A percentile compares a stretch with the other conserved stretches of the same genome.
phyloP scores from a whole-genome alignment of 1,284 basidiomycete genomes.

The Termitomyces sp. region DNA sequence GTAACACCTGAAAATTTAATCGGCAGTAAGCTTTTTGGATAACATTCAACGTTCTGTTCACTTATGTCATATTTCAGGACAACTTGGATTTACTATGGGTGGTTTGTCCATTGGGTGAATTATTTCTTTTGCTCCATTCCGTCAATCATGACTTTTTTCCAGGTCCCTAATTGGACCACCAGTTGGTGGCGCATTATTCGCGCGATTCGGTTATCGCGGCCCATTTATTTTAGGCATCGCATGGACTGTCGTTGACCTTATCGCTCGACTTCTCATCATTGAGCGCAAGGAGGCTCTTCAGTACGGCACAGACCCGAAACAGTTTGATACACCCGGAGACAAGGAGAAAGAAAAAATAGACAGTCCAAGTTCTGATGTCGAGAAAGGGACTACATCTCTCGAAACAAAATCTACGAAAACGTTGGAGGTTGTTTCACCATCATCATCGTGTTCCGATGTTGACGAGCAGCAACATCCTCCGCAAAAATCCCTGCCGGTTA shows the following conservation, averaged over 20 bases:
- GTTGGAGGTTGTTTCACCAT: background rate
- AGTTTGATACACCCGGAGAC: background rate
- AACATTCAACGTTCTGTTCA: background rate
- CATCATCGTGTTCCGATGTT: background rate
- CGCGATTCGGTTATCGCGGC: slow-evolving; percentile 63
- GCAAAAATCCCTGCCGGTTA: slow-evolving; percentile 32
- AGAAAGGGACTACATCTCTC: background rate
- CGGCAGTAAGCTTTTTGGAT: slow-evolving; percentile 47
- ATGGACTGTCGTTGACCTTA: slow-evolving; percentile 54
- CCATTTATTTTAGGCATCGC: slow-evolving; percentile 72
- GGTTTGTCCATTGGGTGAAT: slow-evolving; percentile 64
- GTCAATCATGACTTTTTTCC: background rate
- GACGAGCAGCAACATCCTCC: background rate
- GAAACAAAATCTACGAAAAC: background rate
- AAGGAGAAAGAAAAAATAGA: background rate
- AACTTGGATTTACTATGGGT: slow-evolving; percentile 69
- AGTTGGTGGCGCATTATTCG: slow-evolving; percentile 64
- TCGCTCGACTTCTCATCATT: slow-evolving; percentile 58
- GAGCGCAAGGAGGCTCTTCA: slow-evolving; percentile 54
- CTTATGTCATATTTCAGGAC: slow-evolving; percentile 37
- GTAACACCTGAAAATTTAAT: slow-evolving; percentile 53
- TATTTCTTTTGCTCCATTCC: background rate
- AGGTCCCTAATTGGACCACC: slow-evolving; percentile 55
- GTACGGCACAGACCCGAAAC: slow-evolving; percentile 47
- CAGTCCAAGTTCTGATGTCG: background rate